Evolutionary conservation across 306 rosid species (phyloP).

Genomic region (cucumber (Cucumis sativus)): Cucumber_9930_V3 NC_026657.2:38747001-38747500

Average conservation of each 20-base stretch:
- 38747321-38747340: constrained; percentile 59
- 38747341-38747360: constrained; percentile 95
- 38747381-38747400: constrained; percentile 93
- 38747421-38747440: constrained; percentile 75
- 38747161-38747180: background rate
- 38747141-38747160: background rate
- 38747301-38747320: background rate
- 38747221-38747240: background rate
- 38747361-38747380: constrained; percentile 96
- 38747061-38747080: background rate
- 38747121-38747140: background rate
- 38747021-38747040: background rate
- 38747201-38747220: background rate
- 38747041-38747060: background rate
- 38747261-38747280: background rate
- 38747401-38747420: constrained; percentile 91
- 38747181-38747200: background rate
- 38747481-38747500: background rate
- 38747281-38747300: background rate
- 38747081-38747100: background rate
- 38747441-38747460: constrained; percentile 94
- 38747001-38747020: background rate
- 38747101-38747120: background rate
- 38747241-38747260: background rate
- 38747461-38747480: constrained; percentile 82